Evolutionary conservation across 2,329 filamentous ascomycete species (phyloP), one percentile per base, ranked within the genome.

Genomic region (Blastomyces emzantsi): DNA sequence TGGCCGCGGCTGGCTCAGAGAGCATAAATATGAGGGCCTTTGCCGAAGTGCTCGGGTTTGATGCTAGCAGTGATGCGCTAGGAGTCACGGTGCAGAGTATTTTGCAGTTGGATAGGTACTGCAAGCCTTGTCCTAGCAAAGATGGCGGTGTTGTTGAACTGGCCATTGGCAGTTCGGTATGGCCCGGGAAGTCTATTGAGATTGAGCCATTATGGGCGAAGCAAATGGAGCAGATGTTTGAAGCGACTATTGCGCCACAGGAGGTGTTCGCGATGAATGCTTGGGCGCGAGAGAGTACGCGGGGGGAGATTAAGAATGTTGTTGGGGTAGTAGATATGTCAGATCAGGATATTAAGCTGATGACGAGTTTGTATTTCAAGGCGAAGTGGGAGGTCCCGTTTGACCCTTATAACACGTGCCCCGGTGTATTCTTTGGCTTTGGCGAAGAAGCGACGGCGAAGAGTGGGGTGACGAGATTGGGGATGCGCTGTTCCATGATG

Each of bases 361-460:
- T 64, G 19, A 62, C 60, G 19, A n/a, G 49, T 39, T 49, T 64
- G 8, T 64, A 64, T 43, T 64, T 64, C 59, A 64, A 62, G 19
- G 63, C 51, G 1, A 33, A 57, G n/a, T 64, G 63, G 63, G 43
- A 28, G 7, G 30, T 51, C 13, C 60, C 63, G 39, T 64, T 64
- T 58, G n/a, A 33, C 15, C 51, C 28, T 30, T 45, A 25, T 9
- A 9, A 9, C 4, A 64, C 63, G 1, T 9, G n/a, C 0, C 25
- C 15, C 15, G 39, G 19, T 22, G 19, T 9, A 22, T 64, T 64
- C 25, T 59, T 25, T 17, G n/a, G 39, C 39, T 62, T 58, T n/a
- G 54, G 11, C 17, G 25, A 28, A 25, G n/a, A 45, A n/a, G 11
- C 1, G 22, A 7, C 30, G 49, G 1, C 5, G 49, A 28, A 25